Evolutionary conservation across 169 alveolate species (phyloP), one percentile per base, ranked within the genome.

Genomic region (Plasmodium reichenowi): DNA sequence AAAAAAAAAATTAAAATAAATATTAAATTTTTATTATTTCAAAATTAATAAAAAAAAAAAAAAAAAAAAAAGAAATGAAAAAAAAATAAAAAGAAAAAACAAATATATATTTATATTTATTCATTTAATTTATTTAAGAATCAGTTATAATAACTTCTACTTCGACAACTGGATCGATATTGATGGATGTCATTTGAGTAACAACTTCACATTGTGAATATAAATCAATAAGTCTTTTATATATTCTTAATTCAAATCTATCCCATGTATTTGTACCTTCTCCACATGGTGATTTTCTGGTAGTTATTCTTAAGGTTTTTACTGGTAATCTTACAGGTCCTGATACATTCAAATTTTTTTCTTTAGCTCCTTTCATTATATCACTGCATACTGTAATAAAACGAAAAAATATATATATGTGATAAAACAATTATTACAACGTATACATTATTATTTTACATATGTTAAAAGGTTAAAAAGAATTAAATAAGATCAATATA

Each of bases 181-280:
- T 96, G 94, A 98, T 96, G 71, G 99, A 97, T 64, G 99, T 98
- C 93, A 98, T 97, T 94, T 98, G 98, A 92, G 96, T 96, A 89
- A 98, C 99, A 58, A 97, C 98, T 73, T 97, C 99, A 88, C 98
- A 94, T 73, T 99, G 98, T 72, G 99, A 97, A 96, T 97, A 98
- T 92, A 98, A 92, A 94, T 97, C 99, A 94, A 98, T 96, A 86
- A 98, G 97, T 93, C 99, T 98, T 97, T 98, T 98, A 98, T 98
- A 98, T 88, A 98, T 97, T 70, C 99, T 97, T 97, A 98, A 94
- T 96, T 98, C 99, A 93, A 96, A 98, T 89, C 99, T 96, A 93
- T 98, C 99, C 98, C 98, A 98, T 54, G 99, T 98, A 95, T 97
- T 97, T 64, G 99, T 97, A 74, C 99, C 99, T 94, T 98, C 99